Percentiles rank a stretch among this genome's conserved stretches.
Evolutionary conservation across 208 protist species (phyloP).

Genomic region (Leishmania amazonensis): DNA sequence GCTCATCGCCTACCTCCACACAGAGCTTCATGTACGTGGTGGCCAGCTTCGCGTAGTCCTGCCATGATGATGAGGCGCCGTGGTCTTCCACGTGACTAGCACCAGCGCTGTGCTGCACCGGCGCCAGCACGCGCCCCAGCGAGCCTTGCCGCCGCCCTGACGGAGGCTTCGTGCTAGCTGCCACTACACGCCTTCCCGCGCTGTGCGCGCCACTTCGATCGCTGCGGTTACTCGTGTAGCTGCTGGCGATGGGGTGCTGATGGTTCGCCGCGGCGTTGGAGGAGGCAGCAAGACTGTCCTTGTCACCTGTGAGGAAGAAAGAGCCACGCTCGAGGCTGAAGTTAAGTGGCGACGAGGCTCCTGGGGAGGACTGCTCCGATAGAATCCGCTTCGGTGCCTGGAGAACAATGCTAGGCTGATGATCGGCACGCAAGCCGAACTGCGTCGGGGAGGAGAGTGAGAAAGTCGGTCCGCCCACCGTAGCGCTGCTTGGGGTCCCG

Average conservation of each 20-base stretch:
- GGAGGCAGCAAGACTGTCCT: conserved; percentile 8
- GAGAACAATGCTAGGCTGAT: neutral
- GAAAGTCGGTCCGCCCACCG: neutral
- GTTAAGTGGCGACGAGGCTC: conserved; percentile 26
- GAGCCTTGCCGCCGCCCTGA: conserved; percentile 17
- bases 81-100: conserved; percentile 1
- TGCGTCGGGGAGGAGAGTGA: conserved; percentile 25
- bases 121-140: conserved; percentile 13
- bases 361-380: conserved; percentile 22
- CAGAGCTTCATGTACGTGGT: conserved; percentile 57
- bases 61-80: neutral
- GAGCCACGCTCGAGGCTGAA: conserved; percentile 20
- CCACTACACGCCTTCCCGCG: neutral
- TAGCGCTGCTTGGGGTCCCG: neutral
- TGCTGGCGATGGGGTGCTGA: conserved; percentile 2
- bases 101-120: conserved; percentile 3
- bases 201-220: neutral
- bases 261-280: neutral
- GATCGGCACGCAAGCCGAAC: neutral
- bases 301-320: conserved; percentile 12
- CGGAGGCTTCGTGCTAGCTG: conserved; percentile 10
- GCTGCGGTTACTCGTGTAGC: neutral
- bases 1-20: conserved; percentile 52
- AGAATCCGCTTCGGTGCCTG: conserved; percentile 4
- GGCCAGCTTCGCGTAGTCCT: conserved; percentile 37